Percentiles rank a stretch among this genome's conserved stretches.
Evolutionary conservation across 192 early-diverging fungal genomes (phyloP).

Genomic region (Podila horticola): DNA sequence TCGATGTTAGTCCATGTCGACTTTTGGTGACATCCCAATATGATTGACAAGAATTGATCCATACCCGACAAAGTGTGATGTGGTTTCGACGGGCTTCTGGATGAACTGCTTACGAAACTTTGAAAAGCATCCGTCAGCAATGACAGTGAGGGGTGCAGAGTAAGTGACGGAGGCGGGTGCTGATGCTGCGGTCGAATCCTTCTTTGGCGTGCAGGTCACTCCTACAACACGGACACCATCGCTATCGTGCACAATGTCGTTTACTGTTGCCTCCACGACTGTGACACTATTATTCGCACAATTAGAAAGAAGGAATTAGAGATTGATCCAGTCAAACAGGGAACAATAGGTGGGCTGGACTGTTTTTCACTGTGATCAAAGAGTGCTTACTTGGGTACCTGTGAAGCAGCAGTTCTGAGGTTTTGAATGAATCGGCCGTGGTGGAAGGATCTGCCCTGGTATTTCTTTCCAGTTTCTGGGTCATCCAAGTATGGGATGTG

Average conservation of each 20-base stretch:
- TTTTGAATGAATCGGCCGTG: constrained; percentile 95
- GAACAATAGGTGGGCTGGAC: neutral
- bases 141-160: constrained; percentile 84
- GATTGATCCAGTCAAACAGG: neutral
- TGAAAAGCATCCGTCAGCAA: constrained; percentile 95
- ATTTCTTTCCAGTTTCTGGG: constrained; percentile 56
- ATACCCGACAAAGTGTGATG: constrained; percentile 82
- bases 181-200: constrained; percentile 6
- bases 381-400: constrained; percentile 61
- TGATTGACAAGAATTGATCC: neutral
- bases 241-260: constrained; percentile 64
- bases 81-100: constrained; percentile 58
- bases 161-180: constrained; percentile 20
- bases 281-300: constrained; percentile 65
- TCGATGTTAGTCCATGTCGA: no score
- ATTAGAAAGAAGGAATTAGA: no score
- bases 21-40: neutral
- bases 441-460: constrained; percentile 86
- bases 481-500: constrained; percentile 77
- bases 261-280: constrained; percentile 81
- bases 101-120: constrained; percentile 88
- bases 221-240: constrained; percentile 64
- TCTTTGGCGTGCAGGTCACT: constrained; percentile 61
- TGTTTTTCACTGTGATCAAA: neutral
- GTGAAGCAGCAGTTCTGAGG: constrained; percentile 73